Evolutionary conservation across 176 grass and related monocot species (phyloP).

Genomic region (Phoenix roebelenii): DNA sequence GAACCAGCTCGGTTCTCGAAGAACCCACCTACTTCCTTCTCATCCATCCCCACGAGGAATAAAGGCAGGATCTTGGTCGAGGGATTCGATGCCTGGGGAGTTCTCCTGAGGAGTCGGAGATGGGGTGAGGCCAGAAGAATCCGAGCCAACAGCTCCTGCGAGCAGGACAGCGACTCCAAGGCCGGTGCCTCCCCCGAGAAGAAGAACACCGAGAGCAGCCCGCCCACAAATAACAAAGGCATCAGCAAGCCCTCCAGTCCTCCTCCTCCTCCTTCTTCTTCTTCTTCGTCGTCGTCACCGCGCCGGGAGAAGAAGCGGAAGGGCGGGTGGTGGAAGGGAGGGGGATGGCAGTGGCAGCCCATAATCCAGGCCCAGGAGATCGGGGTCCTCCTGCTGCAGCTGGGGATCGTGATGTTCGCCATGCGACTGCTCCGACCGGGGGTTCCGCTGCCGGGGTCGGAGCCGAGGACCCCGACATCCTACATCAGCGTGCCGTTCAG

Average conservation of each 20-base stretch:
- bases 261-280: neutral
- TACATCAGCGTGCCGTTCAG: conserved; percentile 74
- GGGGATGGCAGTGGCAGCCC: conserved; percentile 80
- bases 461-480: conserved; percentile 54
- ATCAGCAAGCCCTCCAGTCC: conserved; percentile 28
- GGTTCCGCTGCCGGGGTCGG: conserved; percentile 57
- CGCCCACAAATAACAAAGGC: conserved; percentile 22
- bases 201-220: conserved; percentile 2
- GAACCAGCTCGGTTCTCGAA: conserved; percentile 21
- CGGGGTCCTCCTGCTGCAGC: conserved; percentile 79
- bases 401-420: conserved; percentile 77
- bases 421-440: conserved; percentile 73
- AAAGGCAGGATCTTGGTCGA: neutral
- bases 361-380: conserved; percentile 78
- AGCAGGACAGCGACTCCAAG: conserved; percentile 17
- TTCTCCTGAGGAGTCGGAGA: conserved; percentile 11
- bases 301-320: conserved; percentile 67
- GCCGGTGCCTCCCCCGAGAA: conserved; percentile 18
- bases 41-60: conserved; percentile 18
- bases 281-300: conserved; percentile 32
- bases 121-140: conserved; percentile 7
- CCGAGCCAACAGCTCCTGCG: conserved; percentile 25
- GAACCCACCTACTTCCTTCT: neutral
- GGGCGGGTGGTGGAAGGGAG: conserved; percentile 33
- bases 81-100: conserved; percentile 15